Evolutionary conservation across 164 flowering plant genomes (phyloP).

Genomic region (Houttuynia cordata): DNA sequence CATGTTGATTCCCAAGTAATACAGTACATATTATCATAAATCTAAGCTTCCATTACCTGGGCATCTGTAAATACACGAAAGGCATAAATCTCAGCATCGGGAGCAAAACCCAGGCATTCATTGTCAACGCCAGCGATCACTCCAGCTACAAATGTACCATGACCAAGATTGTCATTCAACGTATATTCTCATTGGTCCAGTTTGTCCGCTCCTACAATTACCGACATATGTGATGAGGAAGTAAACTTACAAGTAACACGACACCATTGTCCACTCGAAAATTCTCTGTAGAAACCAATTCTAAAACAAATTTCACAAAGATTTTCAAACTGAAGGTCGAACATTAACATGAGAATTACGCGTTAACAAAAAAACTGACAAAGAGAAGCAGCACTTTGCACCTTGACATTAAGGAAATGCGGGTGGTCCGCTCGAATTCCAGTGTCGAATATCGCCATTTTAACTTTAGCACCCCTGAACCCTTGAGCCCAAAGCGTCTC

Average conservation of each 20-base stretch:
- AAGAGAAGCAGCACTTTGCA: not conserved
- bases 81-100: conserved; percentile 94
- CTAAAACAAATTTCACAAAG: not conserved
- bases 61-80: conserved; percentile 98
- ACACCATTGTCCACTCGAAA: no score
- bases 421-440: conserved; percentile 96
- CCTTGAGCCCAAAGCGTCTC: conserved; percentile 83
- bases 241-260: not conserved
- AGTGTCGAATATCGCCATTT: conserved; percentile 97
- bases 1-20: not conserved
- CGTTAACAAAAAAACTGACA: not conserved
- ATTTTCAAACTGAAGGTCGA: not conserved
- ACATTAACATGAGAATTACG: not conserved
- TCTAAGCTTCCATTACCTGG: conserved; percentile 64
- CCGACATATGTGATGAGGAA: not conserved
- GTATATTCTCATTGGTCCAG: conserved; percentile 97
- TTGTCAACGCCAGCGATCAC: conserved; percentile 88
- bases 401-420: conserved; percentile 97
- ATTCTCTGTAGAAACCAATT: not conserved
- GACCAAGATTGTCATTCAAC: conserved; percentile 96
- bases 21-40: not conserved
- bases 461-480: conserved; percentile 79
- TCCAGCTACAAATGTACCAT: conserved; percentile 98
- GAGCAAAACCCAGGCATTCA: conserved; percentile 97
- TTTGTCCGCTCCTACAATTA: conserved; percentile 79